These are phyloP conservation scores for Cryphonectria parasitica DNA, from an alignment of 2,329 filamentous ascomycete genomes.

Conservation along the genomic window DNA sequence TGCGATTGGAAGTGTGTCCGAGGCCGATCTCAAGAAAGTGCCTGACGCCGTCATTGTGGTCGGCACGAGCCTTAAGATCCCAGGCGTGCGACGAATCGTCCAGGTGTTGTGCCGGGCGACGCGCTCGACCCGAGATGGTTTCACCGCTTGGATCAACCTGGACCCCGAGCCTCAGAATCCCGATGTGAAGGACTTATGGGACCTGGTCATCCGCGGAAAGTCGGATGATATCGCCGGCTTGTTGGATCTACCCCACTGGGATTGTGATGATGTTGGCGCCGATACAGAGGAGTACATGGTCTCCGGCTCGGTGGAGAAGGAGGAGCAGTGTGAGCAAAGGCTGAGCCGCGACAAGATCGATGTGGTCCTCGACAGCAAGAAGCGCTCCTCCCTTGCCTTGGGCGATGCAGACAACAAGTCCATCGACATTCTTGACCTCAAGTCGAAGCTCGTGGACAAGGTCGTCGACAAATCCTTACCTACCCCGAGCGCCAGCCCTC, in stretches of 20 bases:
- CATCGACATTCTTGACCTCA: conserved; percentile 34
- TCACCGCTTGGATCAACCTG: conserved; percentile 94
- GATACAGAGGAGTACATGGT: conserved; percentile 49
- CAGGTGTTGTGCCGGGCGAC: conserved; percentile 89
- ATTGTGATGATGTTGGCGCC: conserved; percentile 51
- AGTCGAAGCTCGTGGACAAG: conserved; percentile 47
- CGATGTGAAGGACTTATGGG: conserved; percentile 92
- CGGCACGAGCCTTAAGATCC: conserved; percentile 93
- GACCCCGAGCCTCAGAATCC: conserved; percentile 80
- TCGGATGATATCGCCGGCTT: conserved; percentile 85
- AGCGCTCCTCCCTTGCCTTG: conserved; percentile 32
- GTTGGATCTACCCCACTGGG: conserved; percentile 64
- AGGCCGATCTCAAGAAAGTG: conserved; percentile 79
- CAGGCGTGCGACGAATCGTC: conserved; percentile 85
- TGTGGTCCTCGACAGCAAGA: conserved; percentile 46
- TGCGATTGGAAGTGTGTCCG: conserved; percentile 89
- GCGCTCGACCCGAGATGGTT: conserved; percentile 78
- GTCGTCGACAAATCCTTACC: conserved; percentile 54
- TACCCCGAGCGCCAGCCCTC: conserved; percentile 62
- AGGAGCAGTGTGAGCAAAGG: conserved; percentile 42
- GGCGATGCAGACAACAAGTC: conserved; percentile 18
- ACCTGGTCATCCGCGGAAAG: conserved; percentile 83
- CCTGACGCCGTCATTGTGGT: conserved; percentile 95
- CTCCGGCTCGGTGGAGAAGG: conserved; percentile 47
- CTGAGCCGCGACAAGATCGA: conserved; percentile 45